phyloP scores from a whole-genome alignment of 257 asterid species.

The Handroanthus guayacan region DNA sequence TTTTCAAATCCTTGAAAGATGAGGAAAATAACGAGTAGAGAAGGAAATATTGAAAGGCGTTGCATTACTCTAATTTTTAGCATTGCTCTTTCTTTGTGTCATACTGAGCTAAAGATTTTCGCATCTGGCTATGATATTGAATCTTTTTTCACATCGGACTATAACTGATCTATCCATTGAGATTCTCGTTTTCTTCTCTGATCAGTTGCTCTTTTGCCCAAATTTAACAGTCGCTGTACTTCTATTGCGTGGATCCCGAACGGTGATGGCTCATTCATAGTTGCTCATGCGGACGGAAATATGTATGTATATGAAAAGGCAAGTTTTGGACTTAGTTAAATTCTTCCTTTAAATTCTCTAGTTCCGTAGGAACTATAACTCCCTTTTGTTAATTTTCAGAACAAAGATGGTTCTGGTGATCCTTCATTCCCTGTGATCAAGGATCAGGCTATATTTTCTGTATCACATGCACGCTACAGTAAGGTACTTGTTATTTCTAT shows the following conservation, averaged over 20 bases:
- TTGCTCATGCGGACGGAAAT: conserved; percentile 81
- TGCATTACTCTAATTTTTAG: no score
- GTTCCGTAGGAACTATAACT: conserved; percentile 1
- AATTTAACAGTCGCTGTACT: conserved; percentile 66
- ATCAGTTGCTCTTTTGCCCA: conserved; percentile 19
- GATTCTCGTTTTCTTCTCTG: neutral
- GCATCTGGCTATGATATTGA: neutral
- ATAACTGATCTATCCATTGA: conserved; percentile 11
- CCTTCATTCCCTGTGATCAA: conserved; percentile 75
- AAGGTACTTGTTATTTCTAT: conserved; percentile 52
- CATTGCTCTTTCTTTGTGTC: no score
- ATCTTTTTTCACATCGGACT: neutral
- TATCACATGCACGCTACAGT: conserved; percentile 79
- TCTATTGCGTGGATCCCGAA: conserved; percentile 78
- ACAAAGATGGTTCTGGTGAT: conserved; percentile 76
- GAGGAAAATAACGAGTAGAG: neutral
- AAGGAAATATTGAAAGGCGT: neutral
- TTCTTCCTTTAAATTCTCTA: conserved; percentile 9
- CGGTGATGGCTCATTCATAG: conserved; percentile 72
- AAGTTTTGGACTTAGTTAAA: conserved; percentile 39
- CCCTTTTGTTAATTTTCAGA: conserved; percentile 48
- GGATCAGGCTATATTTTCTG: conserved; percentile 82
- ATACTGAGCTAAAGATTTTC: no score
- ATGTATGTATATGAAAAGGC: conserved; percentile 79
- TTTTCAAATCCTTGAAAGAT: neutral